These are phyloP conservation scores for Arthrobotrys conoides DNA, from an alignment of 2,329 filamentous ascomycete genomes.

Conservation along the genomic window DNA sequence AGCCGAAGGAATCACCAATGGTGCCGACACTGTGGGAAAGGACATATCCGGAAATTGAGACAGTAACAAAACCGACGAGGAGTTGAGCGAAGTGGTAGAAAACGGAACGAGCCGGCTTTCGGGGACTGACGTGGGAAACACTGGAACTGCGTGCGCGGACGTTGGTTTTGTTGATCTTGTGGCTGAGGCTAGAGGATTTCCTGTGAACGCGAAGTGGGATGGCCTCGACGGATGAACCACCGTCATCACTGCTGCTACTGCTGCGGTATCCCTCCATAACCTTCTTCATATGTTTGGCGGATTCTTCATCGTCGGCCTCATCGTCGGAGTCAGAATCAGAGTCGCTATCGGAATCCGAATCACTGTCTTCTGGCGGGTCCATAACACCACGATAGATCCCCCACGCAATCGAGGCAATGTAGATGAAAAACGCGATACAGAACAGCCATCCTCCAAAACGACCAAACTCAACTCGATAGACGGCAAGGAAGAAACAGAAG, in stretches of 20 bases:
- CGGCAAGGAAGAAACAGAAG: slow-evolving; percentile 66
- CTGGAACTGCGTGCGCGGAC: slow-evolving; percentile 36
- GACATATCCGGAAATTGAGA: slow-evolving; percentile 70
- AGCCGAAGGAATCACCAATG: slow-evolving; percentile 67
- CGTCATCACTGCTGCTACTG: slow-evolving; percentile 57
- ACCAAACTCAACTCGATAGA: slow-evolving; percentile 65
- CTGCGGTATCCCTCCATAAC: slow-evolving; percentile 52
- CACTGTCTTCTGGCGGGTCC: slow-evolving; percentile 68
- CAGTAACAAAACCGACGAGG: slow-evolving; percentile 68
- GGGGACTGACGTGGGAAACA: slow-evolving; percentile 59
- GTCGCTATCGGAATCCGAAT: slow-evolving; percentile 68
- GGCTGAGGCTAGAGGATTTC: slow-evolving; percentile 50
- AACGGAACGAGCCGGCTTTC: slow-evolving; percentile 64
- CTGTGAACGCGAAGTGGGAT: slow-evolving; percentile 49
- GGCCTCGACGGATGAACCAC: slow-evolving; percentile 48
- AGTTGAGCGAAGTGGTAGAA: slow-evolving; percentile 68
- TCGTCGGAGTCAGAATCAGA: slow-evolving; percentile 64
- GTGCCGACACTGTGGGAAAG: slow-evolving; percentile 69
- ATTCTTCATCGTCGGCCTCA: slow-evolving; percentile 62
- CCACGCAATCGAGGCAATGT: slow-evolving; percentile 68
- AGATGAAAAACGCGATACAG: slow-evolving; percentile 68
- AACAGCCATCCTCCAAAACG: slow-evolving; percentile 66
- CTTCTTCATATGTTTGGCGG: slow-evolving; percentile 56
- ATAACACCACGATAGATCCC: slow-evolving; percentile 69
- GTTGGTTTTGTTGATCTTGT: slow-evolving; percentile 33